These are phyloP conservation scores for Arthrobotrys conoides DNA, from an alignment of 2,329 filamentous ascomycete species.

Conservation along the genomic window DNA sequence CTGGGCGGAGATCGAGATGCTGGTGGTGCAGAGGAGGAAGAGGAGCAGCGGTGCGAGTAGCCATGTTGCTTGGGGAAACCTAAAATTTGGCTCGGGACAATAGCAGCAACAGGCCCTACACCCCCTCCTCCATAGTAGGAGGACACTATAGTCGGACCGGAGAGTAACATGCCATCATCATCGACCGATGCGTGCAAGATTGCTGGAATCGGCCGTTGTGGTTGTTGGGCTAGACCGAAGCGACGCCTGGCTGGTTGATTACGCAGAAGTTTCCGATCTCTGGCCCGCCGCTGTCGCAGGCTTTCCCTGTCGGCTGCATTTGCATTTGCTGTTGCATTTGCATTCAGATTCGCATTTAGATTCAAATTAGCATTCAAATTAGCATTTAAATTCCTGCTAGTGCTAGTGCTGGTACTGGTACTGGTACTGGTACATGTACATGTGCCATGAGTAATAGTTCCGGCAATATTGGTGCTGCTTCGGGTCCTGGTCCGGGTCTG, in stretches of 20 bases:
- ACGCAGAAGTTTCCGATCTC: conserved; percentile 32
- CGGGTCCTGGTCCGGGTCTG: background rate
- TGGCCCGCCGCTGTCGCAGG: conserved; percentile 34
- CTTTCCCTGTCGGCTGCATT: conserved; percentile 34
- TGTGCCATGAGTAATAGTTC: background rate
- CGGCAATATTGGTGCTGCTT: background rate
- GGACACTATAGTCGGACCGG: background rate
- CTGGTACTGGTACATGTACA: too few relatives aligned
- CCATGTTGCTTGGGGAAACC: conserved; percentile 31
- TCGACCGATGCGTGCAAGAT: conserved; percentile 17
- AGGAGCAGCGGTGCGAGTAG: background rate
- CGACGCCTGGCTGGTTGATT: conserved; percentile 33
- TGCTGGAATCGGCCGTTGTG: conserved; percentile 8
- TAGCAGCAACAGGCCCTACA: background rate
- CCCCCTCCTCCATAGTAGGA: conserved; percentile 38
- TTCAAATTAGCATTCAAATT: conserved; percentile 6
- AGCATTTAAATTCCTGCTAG: background rate
- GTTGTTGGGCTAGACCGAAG: conserved; percentile 9
- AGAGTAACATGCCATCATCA: conserved; percentile 15
- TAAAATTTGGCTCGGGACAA: conserved; percentile 42
- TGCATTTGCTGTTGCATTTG: background rate
- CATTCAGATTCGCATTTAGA: background rate
- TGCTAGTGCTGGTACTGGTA: background rate
- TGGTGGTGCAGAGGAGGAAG: background rate
- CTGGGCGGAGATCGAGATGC: conserved; percentile 32